Conservation (phyloP, 371 early-diverging fungal genomes). For the Blastocladiella emersonii region DNA sequence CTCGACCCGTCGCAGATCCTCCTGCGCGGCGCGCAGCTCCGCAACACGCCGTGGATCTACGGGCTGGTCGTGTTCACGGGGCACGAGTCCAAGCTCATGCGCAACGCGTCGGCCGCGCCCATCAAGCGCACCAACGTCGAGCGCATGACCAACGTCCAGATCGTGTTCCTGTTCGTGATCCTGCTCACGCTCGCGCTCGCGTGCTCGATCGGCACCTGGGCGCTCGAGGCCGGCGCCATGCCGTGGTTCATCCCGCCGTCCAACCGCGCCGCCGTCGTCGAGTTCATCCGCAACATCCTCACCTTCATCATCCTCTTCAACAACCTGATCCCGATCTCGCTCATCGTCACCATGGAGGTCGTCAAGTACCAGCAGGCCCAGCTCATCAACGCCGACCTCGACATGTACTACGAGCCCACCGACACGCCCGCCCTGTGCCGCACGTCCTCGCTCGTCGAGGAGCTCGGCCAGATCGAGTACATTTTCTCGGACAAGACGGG, state of each 20-base stretch:
- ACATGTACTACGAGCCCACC: conserved; percentile 69
- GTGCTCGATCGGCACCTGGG: conserved; percentile 62
- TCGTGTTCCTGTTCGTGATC: conserved; percentile 77
- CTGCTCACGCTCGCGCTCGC: conserved; percentile 67
- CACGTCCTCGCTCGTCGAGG: conserved; percentile 82
- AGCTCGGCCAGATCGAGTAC: conserved; percentile 59
- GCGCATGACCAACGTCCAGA: conserved; percentile 80
- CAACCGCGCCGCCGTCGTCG: background rate
- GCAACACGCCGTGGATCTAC: conserved; percentile 76
- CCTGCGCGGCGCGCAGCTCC: conserved; percentile 59
- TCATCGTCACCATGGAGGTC: conserved; percentile 85
- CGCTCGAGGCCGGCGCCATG: conserved; percentile 8
- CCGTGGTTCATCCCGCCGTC: background rate
- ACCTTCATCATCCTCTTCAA: conserved; percentile 80
- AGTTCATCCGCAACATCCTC: conserved; percentile 40
- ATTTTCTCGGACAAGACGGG: conserved; percentile 11
- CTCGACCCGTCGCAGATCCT: conserved; percentile 69
- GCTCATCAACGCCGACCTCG: conserved; percentile 67
- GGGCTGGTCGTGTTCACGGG: conserved; percentile 76
- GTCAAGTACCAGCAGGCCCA: conserved; percentile 69
- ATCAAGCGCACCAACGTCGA: conserved; percentile 38
- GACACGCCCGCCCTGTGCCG: conserved; percentile 74
- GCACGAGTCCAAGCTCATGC: conserved; percentile 79
- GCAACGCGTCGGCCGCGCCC: conserved; percentile 67
- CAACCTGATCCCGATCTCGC: conserved; percentile 76